Conservation (phyloP, 306 rosid species). For the Amphicarpaea edgeworthii region DNA sequence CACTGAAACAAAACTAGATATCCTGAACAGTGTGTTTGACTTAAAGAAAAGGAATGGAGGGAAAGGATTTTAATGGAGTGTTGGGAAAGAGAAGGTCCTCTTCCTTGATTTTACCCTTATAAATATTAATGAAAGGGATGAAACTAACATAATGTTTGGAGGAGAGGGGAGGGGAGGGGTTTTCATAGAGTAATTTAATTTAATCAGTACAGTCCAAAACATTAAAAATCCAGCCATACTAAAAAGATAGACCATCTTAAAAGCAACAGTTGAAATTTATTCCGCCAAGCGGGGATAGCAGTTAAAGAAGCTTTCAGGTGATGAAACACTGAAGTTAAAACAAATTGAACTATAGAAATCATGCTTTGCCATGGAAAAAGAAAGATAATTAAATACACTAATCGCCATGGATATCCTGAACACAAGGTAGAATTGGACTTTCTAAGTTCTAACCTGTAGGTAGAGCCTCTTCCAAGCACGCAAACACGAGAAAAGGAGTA, state of each 20-base stretch:
- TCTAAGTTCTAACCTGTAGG: conserved; percentile 2
- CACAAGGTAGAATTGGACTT: neutral
- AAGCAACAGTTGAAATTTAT: too few species aligned
- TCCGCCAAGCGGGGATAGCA: too few species aligned
- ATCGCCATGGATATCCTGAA: neutral
- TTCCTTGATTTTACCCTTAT: neutral
- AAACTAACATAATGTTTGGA: too few species aligned
- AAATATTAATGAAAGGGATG: neutral
- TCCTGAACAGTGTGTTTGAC: neutral
- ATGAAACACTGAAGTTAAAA: neutral
- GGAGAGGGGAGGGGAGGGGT: too few species aligned
- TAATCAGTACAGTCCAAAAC: neutral
- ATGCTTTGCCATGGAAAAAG: too few species aligned
- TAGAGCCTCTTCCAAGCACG: neutral
- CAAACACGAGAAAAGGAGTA: neutral
- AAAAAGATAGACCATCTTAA: neutral
- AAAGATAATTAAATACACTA: too few species aligned
- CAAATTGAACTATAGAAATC: neutral
- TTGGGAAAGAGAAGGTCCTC: neutral
- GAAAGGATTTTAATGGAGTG: neutral
- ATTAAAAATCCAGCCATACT: neutral
- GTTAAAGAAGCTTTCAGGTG: neutral
- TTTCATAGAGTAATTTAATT: neutral
- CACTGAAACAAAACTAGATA: conserved; percentile 31
- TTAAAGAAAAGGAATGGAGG: neutral